Evolutionary conservation across 768 basidiomycete species (phyloP), one percentile per base, ranked within the genome.

Genomic region (Mycena polygramma): DNA sequence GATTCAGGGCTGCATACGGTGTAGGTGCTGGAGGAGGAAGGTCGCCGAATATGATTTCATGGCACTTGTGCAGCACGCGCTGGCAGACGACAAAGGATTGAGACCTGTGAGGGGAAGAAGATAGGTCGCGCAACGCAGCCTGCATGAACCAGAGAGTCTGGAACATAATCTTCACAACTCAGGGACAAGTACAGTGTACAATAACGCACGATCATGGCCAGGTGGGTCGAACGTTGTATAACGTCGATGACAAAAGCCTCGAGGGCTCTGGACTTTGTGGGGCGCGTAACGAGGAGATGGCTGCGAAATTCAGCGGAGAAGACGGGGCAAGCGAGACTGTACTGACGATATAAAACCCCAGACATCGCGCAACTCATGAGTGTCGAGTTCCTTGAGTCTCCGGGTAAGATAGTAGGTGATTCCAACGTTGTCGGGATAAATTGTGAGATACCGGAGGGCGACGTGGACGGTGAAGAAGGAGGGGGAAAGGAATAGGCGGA

Each of bases 101-200:
- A 4, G 95, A 91, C 57, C 90, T 87, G 60, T 90, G 87, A 17
- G 83, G 85, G 53, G 81, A 55, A 69, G 80, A 75, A 0, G 91
- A 87, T 10, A 98, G 85, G 80, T 99, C 98, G 66, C 89, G 90
- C 22, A 99, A 85, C 35, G 94, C 91, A 19, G 97, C 95, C 88
- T 99, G 98, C 93, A 99, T 97, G 81, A 97, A 98, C 96, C 97
- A 99, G 53, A 99, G 83, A 0, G 98, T 98, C 96, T 97, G 77
- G 57, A 35, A 26, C 35, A 57, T 74, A 41, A 75, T 55, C 37
- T 43, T 68, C 46, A 63, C 63, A 70, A 72, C 37, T 22, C 52
- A 69, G 43, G 73, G 72, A 77, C 61, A 67, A 68, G 70, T 15
- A 63, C 58, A 61, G 74, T 43, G 41, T 55, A 48, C 55, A 36